Conservation (phyloP, 2,329 filamentous ascomycete genomes). For the Albophoma yamanashiensis region DNA sequence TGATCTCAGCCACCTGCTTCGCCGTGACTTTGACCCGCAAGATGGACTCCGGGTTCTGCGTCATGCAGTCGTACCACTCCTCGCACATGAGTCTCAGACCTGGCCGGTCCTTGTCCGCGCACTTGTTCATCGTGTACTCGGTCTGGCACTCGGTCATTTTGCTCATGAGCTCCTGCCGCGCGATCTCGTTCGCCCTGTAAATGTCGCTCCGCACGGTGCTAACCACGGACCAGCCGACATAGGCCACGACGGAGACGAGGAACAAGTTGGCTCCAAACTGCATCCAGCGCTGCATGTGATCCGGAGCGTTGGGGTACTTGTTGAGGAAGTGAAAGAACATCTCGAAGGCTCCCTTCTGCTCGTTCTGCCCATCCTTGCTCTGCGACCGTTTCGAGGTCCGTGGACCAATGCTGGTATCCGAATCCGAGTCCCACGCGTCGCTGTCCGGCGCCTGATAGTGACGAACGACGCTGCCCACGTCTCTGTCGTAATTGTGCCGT, state of each 20-base stretch:
- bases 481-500: constrained; percentile 38
- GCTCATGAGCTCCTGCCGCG: constrained; percentile 56
- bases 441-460: constrained; percentile 29
- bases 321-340: constrained; percentile 41
- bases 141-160: constrained; percentile 65
- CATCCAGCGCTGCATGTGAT: constrained; percentile 49
- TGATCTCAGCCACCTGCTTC: constrained; percentile 80
- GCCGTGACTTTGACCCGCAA: constrained; percentile 74
- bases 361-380: constrained; percentile 12
- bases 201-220: constrained; percentile 66
- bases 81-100: constrained; percentile 64
- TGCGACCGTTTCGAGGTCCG: constrained; percentile 11
- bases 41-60: constrained; percentile 65
- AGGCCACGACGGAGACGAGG: constrained; percentile 45
- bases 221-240: constrained; percentile 59
- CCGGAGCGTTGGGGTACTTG: constrained; percentile 47
- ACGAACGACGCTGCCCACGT: constrained; percentile 39
- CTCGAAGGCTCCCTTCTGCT: constrained; percentile 21
- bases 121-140: constrained; percentile 68
- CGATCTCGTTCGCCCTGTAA: constrained; percentile 56
- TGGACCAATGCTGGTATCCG: constrained; percentile 24
- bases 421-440: constrained; percentile 38
- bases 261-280: constrained; percentile 53
- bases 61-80: constrained; percentile 82
- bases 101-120: constrained; percentile 54